A percentile compares a stretch with the other conserved stretches of the same genome.
Evolutionary conservation across 2,329 filamentous ascomycete genomes (phyloP).

Genomic region (Aureobasidium sp.): DNA sequence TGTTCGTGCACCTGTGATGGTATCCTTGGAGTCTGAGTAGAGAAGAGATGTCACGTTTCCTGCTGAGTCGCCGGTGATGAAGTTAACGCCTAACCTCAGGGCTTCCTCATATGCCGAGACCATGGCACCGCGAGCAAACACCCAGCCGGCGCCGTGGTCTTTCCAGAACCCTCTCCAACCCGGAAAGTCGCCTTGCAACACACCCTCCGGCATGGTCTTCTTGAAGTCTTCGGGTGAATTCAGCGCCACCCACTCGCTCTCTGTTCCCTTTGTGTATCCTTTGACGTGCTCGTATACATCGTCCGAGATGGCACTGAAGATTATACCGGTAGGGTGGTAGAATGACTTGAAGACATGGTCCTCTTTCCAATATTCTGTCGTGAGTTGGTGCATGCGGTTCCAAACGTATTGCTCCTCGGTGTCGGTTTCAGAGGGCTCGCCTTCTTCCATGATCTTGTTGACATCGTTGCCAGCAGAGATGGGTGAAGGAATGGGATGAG

Average conservation of each 20-base stretch:
- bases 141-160: constrained; percentile 44
- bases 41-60: constrained; percentile 37
- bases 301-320: constrained; percentile 39
- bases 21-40: constrained; percentile 26
- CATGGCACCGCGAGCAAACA: constrained; percentile 46
- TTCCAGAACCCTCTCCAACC: constrained; percentile 47
- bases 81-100: constrained; percentile 39
- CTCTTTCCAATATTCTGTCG: constrained; percentile 37
- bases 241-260: constrained; percentile 28
- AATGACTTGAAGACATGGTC: constrained; percentile 38
- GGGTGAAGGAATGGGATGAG: constrained; percentile 39
- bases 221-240: constrained; percentile 41
- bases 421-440: constrained; percentile 22
- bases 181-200: constrained; percentile 44
- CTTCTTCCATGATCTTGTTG: constrained; percentile 44
- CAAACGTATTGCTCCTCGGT: constrained; percentile 32
- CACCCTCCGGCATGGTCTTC: constrained; percentile 45
- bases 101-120: constrained; percentile 41
- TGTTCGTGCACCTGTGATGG: constrained; percentile 39
- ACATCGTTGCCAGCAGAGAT: constrained; percentile 47
- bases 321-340: constrained; percentile 43
- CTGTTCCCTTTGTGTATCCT: constrained; percentile 27
- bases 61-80: constrained; percentile 37
- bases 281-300: constrained; percentile 33
- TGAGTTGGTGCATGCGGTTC: constrained; percentile 28